Evolutionary conservation across 768 basidiomycete genomes (phyloP), one percentile per base, ranked within the genome.

Genomic region (Cantharellus cinnabarinus): DNA sequence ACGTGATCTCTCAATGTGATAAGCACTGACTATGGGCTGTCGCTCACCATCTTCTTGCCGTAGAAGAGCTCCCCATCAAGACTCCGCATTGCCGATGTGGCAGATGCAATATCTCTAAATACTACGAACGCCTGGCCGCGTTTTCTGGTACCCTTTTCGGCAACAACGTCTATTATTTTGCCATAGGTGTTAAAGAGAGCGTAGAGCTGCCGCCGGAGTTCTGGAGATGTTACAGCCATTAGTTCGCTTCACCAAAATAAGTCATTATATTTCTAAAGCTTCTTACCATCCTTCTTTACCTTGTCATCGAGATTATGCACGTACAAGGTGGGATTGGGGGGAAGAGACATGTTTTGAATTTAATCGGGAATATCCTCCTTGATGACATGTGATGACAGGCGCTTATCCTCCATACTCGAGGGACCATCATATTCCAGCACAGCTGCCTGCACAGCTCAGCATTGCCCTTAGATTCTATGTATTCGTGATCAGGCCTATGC

Each of bases 111-210:
- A 72, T 98, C 94, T 56, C 80, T 78, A 72, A 95, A 98, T 65
- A 94, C 90, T 67, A 97, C 82, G 71, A 95, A 98, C 1, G 94
- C 94, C 71, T 95, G 91, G 29, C 91, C 93, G 63, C 83, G 79
- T 82, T 87, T 89, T 70, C 82, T 85, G 60, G 79, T 72, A 67
- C 76, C 79, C 70, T 94, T 91, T 35, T 84, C 81, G 34, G 93
- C 91, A 60, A 97, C 79, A 61, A 98, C 81, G 69, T 97, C 94
- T 74, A 98, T 79, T 60, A 98, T 75, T 68, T 82, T 85, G 68
- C 94, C 94, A 71, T 95, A 87, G 50, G 91, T 86, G 4, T 85
- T 83, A 74, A 98, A 98, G 55, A 97, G 79, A 37, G 83, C 82
- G 67, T 81, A 89, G 1, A 98, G 76, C 72, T 89, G 85, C 5